phyloP scores from a whole-genome alignment of 1,284 basidiomycete genomes.

The Irpex rosettiformis region DNA sequence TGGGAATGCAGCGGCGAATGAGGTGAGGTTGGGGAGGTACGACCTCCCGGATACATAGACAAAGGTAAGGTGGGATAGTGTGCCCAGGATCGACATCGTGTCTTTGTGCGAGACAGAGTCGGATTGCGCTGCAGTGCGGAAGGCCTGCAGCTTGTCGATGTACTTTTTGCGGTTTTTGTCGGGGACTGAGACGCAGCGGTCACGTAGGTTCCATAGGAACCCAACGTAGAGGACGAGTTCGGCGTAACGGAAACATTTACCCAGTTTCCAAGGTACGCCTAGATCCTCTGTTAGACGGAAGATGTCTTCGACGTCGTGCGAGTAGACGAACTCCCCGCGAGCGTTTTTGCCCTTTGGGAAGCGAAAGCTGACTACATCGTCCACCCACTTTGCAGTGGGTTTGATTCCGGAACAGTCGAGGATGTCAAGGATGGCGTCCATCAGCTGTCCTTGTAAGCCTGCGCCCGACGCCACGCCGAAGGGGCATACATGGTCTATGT shows the following conservation, averaged over 20 bases:
- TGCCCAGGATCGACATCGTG: conserved; percentile 26
- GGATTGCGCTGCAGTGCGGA: conserved; percentile 22
- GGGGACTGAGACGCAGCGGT: conserved; percentile 1
- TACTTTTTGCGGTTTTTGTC: conserved; percentile 8
- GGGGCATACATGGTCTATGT: conserved; percentile 23
- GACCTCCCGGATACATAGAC: conserved; percentile 13
- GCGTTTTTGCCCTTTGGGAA: not conserved
- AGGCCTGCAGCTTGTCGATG: not conserved
- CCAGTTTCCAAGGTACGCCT: conserved; percentile 20
- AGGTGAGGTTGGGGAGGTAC: not conserved
- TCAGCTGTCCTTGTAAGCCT: conserved; percentile 29
- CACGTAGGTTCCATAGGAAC: conserved; percentile 15
- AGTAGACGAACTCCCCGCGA: conserved; percentile 18
- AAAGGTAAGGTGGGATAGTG: conserved; percentile 33
- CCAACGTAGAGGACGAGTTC: conserved; percentile 12
- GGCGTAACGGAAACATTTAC: conserved; percentile 17
- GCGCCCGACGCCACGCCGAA: conserved; percentile 30
- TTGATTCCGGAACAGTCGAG: conserved; percentile 12
- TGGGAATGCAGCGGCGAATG: not conserved
- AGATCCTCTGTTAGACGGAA: conserved; percentile 17
- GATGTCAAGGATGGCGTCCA: conserved; percentile 29
- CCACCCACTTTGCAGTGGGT: not conserved
- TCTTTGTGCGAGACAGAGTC: conserved; percentile 15
- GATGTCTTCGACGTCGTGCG: conserved; percentile 19
- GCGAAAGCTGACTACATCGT: not conserved